Conservation (phyloP, 768 basidiomycete species). For the Calocera cornea region DNA sequence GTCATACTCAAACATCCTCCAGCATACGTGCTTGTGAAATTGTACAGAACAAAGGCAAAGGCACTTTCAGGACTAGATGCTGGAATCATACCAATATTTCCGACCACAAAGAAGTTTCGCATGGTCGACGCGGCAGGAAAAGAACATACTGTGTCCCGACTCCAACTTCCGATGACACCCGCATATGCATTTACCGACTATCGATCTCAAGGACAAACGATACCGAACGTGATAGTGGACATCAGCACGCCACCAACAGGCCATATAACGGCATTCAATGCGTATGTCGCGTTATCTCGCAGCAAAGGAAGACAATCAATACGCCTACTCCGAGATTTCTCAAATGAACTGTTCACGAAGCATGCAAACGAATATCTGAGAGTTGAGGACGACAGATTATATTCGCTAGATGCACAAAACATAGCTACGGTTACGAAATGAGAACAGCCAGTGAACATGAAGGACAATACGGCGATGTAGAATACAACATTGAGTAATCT, state of each 20-base stretch:
- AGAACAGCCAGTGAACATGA: no score
- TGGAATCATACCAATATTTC: constrained; percentile 24
- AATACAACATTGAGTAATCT: no score
- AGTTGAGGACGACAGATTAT: constrained; percentile 17
- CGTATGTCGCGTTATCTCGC: constrained; percentile 30
- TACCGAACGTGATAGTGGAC: constrained; percentile 25
- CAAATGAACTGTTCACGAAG: constrained; percentile 18
- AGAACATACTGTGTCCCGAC: constrained; percentile 15
- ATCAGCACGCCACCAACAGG: constrained; percentile 22
- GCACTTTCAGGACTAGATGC: constrained; percentile 22
- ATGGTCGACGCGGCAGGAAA: not conserved
- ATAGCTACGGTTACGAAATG: no score
- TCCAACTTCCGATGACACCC: constrained; percentile 5
- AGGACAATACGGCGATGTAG: no score
- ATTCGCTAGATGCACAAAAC: not conserved
- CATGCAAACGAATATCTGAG: constrained; percentile 16
- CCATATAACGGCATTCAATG: constrained; percentile 24
- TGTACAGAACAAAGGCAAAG: constrained; percentile 15
- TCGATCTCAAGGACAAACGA: constrained; percentile 10
- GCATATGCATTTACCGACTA: constrained; percentile 11
- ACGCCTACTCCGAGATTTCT: constrained; percentile 24
- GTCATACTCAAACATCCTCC: not conserved
- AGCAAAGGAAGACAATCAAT: constrained; percentile 22
- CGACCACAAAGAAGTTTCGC: constrained; percentile 3
- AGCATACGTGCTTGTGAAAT: not conserved